Base-by-base conservation (phyloP, 2,329 filamentous ascomycete species). In the Colletotrichum truncatum region DNA sequence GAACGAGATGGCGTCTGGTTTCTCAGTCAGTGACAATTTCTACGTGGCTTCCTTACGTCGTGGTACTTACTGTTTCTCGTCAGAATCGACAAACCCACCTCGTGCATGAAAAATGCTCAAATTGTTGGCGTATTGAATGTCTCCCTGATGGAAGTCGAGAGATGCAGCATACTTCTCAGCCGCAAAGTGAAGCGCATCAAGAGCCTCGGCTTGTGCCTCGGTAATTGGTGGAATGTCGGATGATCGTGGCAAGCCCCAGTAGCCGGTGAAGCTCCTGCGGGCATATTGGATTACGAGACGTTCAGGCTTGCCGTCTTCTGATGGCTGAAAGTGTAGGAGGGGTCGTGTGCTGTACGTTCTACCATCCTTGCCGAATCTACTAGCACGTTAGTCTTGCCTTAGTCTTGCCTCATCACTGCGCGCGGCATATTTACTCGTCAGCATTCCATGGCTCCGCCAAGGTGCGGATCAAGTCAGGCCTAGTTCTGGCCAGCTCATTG, bases 211-310 rank as follows among this genome's bases (percentile, higher is more conserved):
- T 67, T 87, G 85, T 0, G 82, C 81, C 65, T 85, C 82, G 0
- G 81, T 84, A 63, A 86, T 83, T 14, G 87, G 82, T 11, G 89
- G 88, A 52, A 91, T 86, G 18, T 82, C 72, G 1, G 78, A 61
- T 7, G 80, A 84, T 48, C 88, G 80, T 3, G 87, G 86, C 1
- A 87, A 77, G 0, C 81, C 81, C 67, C 82, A 81, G 70, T 85
- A 90, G 2, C 89, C 79, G 55, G 87, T 87, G 68, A 90, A 89
- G 25, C 77, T 78, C 1, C 88, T 81, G 3, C 88, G 83, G 0
- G 84, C 85, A 67, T 90, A 91, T 67, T 90, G 87, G 28, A 91
- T 81, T 6, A 87, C 75, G 1, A 90, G 73, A 1, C 86, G 81
- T 70, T 90, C 84, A 0, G 86, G 84, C 0, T 73, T 71, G 1